phyloP scores from a whole-genome alignment of 1,284 basidiomycete genomes.

The Tylopilus sp. region DNA sequence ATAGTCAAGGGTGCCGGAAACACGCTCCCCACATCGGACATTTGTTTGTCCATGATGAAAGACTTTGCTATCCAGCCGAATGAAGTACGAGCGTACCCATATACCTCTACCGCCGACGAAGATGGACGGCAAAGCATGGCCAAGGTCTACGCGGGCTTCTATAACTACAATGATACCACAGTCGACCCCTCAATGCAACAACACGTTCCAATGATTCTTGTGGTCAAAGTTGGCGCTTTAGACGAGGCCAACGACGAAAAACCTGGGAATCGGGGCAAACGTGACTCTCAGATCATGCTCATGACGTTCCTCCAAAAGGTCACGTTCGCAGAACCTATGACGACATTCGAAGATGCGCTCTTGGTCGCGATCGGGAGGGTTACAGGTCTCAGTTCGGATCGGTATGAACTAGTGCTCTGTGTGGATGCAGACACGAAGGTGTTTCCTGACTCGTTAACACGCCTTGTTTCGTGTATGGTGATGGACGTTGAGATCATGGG shows the following conservation, averaged over 20 bases:
- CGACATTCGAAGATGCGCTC: conserved; percentile 99
- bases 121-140: conserved; percentile 99
- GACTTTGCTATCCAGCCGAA: conserved; percentile 88
- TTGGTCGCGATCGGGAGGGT: conserved; percentile 98
- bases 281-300: conserved; percentile 97
- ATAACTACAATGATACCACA: conserved; percentile 94
- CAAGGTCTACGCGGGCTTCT: conserved; percentile 98
- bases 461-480: conserved; percentile 96
- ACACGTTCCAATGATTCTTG: conserved; percentile 94
- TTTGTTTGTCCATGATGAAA: conserved; percentile 98
- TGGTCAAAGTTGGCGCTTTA: conserved; percentile 95
- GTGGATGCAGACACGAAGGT: conserved; percentile 99
- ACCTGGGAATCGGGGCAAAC: conserved; percentile 98
- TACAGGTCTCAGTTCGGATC: conserved; percentile 96
- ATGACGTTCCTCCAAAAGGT: conserved; percentile 99
- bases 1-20: conserved; percentile 98
- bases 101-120: conserved; percentile 98
- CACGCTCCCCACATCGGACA: conserved; percentile 90
- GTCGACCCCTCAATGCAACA: conserved; percentile 96
- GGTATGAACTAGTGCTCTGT: conserved; percentile 96
- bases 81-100: conserved; percentile 95
- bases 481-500: conserved; percentile 99
- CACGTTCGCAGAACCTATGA: conserved; percentile 99
- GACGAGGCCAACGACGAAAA: conserved; percentile 90
- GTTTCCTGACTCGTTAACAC: conserved; percentile 92